A percentile compares a stretch with the other conserved stretches of the same genome.
Conservation (phyloP, 2,329 filamentous ascomycete genomes). For the Thermoascus crustaceus region DNA sequence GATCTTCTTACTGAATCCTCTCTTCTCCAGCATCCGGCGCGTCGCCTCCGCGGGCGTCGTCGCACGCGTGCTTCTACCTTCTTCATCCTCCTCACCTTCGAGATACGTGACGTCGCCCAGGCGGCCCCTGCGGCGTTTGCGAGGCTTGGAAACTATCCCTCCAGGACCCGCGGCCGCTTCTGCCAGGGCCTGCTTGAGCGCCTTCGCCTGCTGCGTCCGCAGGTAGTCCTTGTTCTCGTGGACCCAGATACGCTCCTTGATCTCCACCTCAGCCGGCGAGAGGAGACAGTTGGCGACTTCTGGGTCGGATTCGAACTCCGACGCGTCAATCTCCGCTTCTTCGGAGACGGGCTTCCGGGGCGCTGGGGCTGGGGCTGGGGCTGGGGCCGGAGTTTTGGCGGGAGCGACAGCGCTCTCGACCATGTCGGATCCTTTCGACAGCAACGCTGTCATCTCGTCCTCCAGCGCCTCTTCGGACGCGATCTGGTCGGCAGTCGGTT, state of each 20-base stretch:
- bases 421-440: constrained; percentile 37
- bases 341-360: constrained; percentile 44
- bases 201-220: constrained; percentile 74
- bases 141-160: constrained; percentile 33
- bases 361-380: background rate
- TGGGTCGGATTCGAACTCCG: constrained; percentile 81
- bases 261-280: constrained; percentile 60
- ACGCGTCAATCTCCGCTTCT: constrained; percentile 55
- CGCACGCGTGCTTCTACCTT: constrained; percentile 58
- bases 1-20: constrained; percentile 65
- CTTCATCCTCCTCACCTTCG: constrained; percentile 47
- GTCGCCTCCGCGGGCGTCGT: constrained; percentile 62
- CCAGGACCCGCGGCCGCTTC: constrained; percentile 38
- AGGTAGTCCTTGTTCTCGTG: constrained; percentile 93
- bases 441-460: constrained; percentile 61
- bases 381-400: constrained; percentile 19
- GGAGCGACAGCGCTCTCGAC: constrained; percentile 18
- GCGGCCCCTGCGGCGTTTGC: constrained; percentile 42
- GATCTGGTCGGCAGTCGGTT: constrained; percentile 52
- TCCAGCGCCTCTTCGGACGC: constrained; percentile 56
- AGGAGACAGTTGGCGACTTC: constrained; percentile 79
- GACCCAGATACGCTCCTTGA: constrained; percentile 91
- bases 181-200: constrained; percentile 62
- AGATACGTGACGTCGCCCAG: constrained; percentile 41
- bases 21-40: constrained; percentile 57